Percentiles rank a stretch among this genome's conserved stretches.
Evolutionary conservation across 164 flowering plant species (phyloP).

Genomic region (Dillenia suffruticosa): DNA sequence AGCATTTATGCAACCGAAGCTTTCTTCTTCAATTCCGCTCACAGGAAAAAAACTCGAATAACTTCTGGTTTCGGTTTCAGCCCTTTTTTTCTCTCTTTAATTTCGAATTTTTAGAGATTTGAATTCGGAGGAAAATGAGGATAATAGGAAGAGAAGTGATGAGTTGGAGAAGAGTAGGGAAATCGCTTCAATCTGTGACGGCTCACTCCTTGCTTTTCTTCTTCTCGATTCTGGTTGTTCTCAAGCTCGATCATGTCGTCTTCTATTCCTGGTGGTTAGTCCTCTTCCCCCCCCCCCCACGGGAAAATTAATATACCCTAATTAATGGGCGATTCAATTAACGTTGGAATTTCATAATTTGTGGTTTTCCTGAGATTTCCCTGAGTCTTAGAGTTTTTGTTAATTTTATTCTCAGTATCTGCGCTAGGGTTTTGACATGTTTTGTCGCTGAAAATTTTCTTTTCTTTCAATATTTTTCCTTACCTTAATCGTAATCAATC

Average conservation of each 20-base stretch:
- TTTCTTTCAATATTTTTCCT: too few species aligned
- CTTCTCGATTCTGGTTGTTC: constrained; percentile 71
- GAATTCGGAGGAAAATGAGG: neutral
- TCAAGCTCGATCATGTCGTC: constrained; percentile 61
- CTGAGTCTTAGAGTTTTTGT: too few species aligned
- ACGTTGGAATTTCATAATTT: too few species aligned
- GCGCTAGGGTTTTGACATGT: too few species aligned
- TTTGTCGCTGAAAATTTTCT: too few species aligned
- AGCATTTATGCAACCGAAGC: neutral
- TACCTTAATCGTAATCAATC: too few species aligned
- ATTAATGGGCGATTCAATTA: too few species aligned
- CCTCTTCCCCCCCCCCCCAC: neutral
- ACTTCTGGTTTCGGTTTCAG: neutral
- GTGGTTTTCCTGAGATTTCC: too few species aligned
- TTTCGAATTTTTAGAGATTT: neutral
- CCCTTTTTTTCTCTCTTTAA: too few species aligned
- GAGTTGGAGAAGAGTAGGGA: constrained; percentile 77
- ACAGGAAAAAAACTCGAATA: neutral
- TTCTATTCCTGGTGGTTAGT: constrained; percentile 83
- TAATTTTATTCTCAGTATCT: too few species aligned
- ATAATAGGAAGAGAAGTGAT: constrained; percentile 26
- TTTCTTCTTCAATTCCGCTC: neutral
- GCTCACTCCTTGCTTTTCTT: constrained; percentile 63
- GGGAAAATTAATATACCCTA: too few species aligned
- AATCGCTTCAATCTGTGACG: constrained; percentile 55